Evolutionary conservation across 148 eudicot genomes (phyloP).

Genomic region (Bassia scoparia): DNA sequence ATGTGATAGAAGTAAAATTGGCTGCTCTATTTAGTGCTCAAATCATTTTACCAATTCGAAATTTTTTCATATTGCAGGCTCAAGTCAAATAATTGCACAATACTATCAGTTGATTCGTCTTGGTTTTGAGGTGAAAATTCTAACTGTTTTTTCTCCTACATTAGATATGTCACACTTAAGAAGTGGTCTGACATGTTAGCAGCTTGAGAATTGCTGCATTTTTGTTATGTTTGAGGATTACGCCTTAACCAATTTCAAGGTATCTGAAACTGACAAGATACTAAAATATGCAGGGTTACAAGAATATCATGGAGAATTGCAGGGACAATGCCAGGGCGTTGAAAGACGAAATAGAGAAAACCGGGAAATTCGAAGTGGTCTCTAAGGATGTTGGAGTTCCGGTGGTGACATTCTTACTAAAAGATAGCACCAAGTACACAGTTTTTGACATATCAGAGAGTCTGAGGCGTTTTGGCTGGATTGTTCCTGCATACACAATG

Average conservation of each 20-base stretch:
- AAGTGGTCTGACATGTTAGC: not conserved
- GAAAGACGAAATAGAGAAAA: conserved; percentile 28
- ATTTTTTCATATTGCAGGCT: conserved; percentile 16
- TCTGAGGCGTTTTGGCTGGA: conserved; percentile 36
- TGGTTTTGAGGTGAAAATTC: conserved; percentile 27
- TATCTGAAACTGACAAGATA: not conserved
- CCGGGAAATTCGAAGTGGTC: conserved; percentile 31
- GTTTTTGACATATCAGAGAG: conserved; percentile 35
- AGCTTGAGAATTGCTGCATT: too few species aligned
- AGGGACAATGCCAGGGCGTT: conserved; percentile 31
- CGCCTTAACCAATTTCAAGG: not conserved
- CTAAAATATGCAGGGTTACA: conserved; percentile 33
- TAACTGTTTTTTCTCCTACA: not conserved
- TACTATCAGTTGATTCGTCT: conserved; percentile 35
- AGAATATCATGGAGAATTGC: conserved; percentile 41
- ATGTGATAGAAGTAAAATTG: too few species aligned
- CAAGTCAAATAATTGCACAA: conserved; percentile 35
- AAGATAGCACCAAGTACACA: conserved; percentile 34
- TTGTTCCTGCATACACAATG: conserved; percentile 49
- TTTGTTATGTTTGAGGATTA: not conserved
- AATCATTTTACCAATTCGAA: not conserved
- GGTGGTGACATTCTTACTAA: conserved; percentile 35
- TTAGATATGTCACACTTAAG: too few species aligned
- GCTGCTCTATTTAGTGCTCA: too few species aligned
- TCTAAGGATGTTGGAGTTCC: conserved; percentile 41